Evolutionary conservation across 1,139 yeast species (phyloP), one percentile per base, ranked within the genome.

Genomic region (Candida gigantensis): DNA sequence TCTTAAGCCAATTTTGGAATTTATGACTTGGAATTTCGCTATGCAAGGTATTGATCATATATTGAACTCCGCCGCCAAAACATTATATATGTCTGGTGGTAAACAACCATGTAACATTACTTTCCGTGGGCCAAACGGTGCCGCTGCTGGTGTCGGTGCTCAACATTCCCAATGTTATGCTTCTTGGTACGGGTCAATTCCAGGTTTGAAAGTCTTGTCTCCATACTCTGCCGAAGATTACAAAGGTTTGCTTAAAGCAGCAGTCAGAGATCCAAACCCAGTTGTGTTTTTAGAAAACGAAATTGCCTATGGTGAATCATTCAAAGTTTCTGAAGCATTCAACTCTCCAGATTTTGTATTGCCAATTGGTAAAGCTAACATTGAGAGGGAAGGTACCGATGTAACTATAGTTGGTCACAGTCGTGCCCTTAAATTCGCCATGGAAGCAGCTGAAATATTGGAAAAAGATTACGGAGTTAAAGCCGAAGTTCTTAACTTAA

Each of bases 41-140:
- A 89, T 92, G 98, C 98, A 92, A 74, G 86, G 98, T 50, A 92
- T 92, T 63, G 99, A 92, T 67, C 98, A 92, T 54, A 92, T 92
- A 65, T 79, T 92, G 69, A 92, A 92, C 78, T 90, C 97, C 41
- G 98, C 97, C 43, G 99, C 97, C 44, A 94, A 92, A 77, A 92
- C 98, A 34, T 87, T 82, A 68, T 92, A 92, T 74, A 92, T 92
- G 99, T 86, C 97, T 46, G 99, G 99, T 64, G 99, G 99, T 74
- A 85, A 82, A 49, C 97, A 90, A 70, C 90, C 90, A 45, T 90
- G 97, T 75, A 90, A 87, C 68, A 87, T 92, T 58, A 90, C 96
- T 36, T 94, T 94, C 78, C 84, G 98, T 71, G 98, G 98, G 57
- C 97, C 98, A 46, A 94, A 94, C 68, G 99, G 98, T 68, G 96